Conservation (phyloP, 371 early-diverging fungal genomes). For the Mortierella polycephala region DNA sequence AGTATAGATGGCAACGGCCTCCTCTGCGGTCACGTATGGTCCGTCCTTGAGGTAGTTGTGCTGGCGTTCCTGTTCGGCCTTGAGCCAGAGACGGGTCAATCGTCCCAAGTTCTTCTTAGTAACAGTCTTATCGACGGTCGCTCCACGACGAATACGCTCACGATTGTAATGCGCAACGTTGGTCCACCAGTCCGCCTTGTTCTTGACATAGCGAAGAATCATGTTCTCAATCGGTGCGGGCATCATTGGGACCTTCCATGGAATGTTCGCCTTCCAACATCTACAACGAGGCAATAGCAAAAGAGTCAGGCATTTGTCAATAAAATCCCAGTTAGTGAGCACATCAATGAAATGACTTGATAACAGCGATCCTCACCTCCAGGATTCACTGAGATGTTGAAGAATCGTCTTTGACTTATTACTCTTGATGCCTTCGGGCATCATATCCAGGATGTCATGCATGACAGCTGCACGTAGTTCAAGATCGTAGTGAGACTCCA, state of each 20-base stretch:
- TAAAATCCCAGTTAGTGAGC: neutral
- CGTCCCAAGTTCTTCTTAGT: conserved; percentile 98
- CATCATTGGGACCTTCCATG: conserved; percentile 98
- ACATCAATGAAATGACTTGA: too few relatives aligned
- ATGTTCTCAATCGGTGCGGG: conserved; percentile 98
- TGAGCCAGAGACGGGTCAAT: conserved; percentile 97
- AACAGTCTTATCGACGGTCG: conserved; percentile 99
- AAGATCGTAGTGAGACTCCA: conserved; percentile 97
- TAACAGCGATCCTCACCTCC: conserved; percentile 63
- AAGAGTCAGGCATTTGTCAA: neutral
- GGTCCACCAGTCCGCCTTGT: conserved; percentile 99
- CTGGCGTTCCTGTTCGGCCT: conserved; percentile 99
- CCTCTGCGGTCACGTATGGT: conserved; percentile 96
- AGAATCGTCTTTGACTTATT: conserved; percentile 96
- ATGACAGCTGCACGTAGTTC: conserved; percentile 97
- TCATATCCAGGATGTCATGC: conserved; percentile 97
- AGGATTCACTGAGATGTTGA: conserved; percentile 98
- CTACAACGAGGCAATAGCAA: neutral
- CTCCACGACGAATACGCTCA: conserved; percentile 98
- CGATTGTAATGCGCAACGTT: conserved; percentile 98
- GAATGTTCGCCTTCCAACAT: conserved; percentile 99
- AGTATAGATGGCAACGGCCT: conserved; percentile 97
- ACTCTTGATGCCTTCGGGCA: conserved; percentile 97
- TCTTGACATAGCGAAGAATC: conserved; percentile 97
- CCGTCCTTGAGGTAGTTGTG: conserved; percentile 99